These are phyloP conservation scores for Obelidium mucronatum DNA, from an alignment of 192 early-diverging fungal genomes.

Conservation along the genomic window DNA sequence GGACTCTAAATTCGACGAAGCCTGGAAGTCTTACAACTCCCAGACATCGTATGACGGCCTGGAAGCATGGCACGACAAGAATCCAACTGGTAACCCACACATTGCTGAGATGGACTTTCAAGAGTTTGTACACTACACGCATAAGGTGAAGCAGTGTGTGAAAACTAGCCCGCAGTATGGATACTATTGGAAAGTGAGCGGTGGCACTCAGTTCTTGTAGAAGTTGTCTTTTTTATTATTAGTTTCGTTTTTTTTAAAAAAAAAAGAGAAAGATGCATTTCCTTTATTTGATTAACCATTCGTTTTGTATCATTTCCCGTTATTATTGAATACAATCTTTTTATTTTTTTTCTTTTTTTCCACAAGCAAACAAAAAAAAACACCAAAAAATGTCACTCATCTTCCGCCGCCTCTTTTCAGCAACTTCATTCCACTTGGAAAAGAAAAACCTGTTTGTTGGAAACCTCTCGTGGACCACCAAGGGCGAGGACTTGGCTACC, in stretches of 20 bases:
- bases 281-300: background rate
- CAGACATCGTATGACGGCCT: background rate
- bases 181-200: background rate
- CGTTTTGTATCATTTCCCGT: no score
- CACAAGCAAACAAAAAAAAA: constrained; percentile 4
- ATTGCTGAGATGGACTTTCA: background rate
- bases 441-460: constrained; percentile 71
- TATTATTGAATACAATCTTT: background rate
- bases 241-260: no score
- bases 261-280: no score
- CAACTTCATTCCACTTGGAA: background rate
- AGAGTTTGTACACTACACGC: background rate
- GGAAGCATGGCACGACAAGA: background rate
- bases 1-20: background rate
- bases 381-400: constrained; percentile 20
- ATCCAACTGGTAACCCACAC: background rate
- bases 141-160: background rate
- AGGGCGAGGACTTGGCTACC: constrained; percentile 61
- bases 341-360: background rate
- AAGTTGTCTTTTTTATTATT: no score
- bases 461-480: constrained; percentile 69
- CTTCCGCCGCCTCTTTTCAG: constrained; percentile 20
- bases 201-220: no score
- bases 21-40: background rate
- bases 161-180: background rate